These are phyloP conservation scores for Hypoxylon perforatum DNA, from an alignment of 495 filamentous ascomycete genomes.

Conservation along the genomic window DNA sequence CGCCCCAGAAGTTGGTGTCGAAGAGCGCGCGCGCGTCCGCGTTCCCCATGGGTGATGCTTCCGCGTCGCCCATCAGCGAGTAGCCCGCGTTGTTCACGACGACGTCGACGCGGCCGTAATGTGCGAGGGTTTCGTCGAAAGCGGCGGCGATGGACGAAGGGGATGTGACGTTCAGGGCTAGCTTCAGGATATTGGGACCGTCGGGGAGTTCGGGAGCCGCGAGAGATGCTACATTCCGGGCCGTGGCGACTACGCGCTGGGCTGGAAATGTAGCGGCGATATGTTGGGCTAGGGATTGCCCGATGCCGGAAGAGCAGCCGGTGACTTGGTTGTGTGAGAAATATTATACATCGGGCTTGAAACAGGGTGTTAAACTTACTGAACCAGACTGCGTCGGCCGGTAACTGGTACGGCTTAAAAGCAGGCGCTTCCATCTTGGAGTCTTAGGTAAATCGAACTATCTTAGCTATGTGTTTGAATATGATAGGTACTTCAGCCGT, in stretches of 20 bases:
- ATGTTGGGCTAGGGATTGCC: slow-evolving; percentile 53
- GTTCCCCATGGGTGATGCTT: slow-evolving; percentile 50
- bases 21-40: slow-evolving; percentile 53
- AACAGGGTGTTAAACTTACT: slow-evolving; percentile 45
- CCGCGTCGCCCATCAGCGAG: slow-evolving; percentile 58
- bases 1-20: slow-evolving; percentile 66
- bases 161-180: slow-evolving; percentile 59
- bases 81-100: slow-evolving; percentile 70
- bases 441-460: background rate
- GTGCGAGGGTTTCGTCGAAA: slow-evolving; percentile 49
- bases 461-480: background rate
- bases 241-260: slow-evolving; percentile 62
- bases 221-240: slow-evolving; percentile 51
- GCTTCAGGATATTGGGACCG: slow-evolving; percentile 54
- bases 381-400: slow-evolving; percentile 63
- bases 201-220: slow-evolving; percentile 54
- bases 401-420: slow-evolving; percentile 54
- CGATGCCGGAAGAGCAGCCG: slow-evolving; percentile 62
- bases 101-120: slow-evolving; percentile 63
- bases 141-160: slow-evolving; percentile 53
- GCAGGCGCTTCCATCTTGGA: slow-evolving; percentile 44
- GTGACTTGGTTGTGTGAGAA: slow-evolving; percentile 49
- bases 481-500: background rate
- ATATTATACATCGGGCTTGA: background rate
- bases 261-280: slow-evolving; percentile 43